Evolutionary conservation across 1,284 basidiomycete species (phyloP), one percentile per base, ranked within the genome.

Genomic region (Marasmius sp.): DNA sequence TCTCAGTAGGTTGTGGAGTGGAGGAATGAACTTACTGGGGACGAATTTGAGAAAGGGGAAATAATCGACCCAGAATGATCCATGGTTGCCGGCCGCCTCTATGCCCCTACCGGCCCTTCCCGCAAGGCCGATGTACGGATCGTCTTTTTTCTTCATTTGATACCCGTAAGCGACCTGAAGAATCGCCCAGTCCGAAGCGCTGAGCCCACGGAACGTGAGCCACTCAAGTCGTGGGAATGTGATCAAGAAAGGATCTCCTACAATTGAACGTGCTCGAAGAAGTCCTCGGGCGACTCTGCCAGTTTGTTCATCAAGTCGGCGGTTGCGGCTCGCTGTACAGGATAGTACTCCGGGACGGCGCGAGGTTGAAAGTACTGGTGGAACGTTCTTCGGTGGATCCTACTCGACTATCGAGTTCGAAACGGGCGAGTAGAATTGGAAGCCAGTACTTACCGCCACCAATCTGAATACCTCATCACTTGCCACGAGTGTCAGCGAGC

Each of bases 131-230:
- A 75, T 64, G 61, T 72, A 73, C 22, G 66, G 68, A 49, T 75
- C 72, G 22, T 72, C 64, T 57, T 71, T 69, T 3, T 64, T 48
- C 54, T 70, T 55, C 18, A 72, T 67, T 14, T 70, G 65, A 49
- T 73, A 71, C 7, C 73, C 74, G 52, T 75, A 73, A 1, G 68
- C 68, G 5, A 71, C 60, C 16, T 66, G 67, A 11, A 75, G 65
- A 36, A 73, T 69, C 22, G 70, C 59, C 7, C 68, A 65, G 2
- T 68, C 69, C 0, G 69, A 65, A 54, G 66, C 63, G 47, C 71
- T 73, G 27, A 16, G 58, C 45, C 16, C 20, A 20, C n/a, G n/a
- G 47, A 27, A 9, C 55, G 16, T 55, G 27, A 27, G 6, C n/a
- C 16, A 18, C 27, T 2, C 27, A 27, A 27, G 37, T n/a, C 47